phyloP scores from a whole-genome alignment of 2,329 filamentous ascomycete species.

The Drechslerella coelobrocha region DNA sequence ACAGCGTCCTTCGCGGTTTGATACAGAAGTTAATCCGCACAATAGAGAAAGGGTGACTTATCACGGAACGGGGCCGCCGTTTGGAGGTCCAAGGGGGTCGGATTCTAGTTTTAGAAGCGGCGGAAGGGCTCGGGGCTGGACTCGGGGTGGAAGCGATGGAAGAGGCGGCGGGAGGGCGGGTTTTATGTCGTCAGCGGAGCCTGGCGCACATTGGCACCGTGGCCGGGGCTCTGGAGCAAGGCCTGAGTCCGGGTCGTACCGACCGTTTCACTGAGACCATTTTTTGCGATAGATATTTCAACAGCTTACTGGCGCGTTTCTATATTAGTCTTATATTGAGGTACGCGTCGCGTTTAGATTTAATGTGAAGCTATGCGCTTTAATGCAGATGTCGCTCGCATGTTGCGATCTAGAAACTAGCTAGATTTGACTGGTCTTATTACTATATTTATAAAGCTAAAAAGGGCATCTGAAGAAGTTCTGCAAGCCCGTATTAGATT shows the following conservation, averaged over 20 bases:
- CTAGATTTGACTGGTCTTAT: too few species aligned
- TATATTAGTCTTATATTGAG: background rate
- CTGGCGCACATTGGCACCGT: background rate
- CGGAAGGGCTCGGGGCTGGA: background rate
- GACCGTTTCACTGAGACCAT: background rate
- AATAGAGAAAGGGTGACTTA: background rate
- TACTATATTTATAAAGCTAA: too few species aligned
- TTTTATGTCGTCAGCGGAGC: slow-evolving; percentile 5
- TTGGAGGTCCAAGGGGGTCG: background rate
- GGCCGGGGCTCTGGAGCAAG: slow-evolving; percentile 1
- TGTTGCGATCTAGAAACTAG: too few species aligned
- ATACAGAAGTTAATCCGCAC: background rate
- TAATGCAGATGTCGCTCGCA: too few species aligned
- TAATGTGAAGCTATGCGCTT: too few species aligned
- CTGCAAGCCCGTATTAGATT: too few species aligned
- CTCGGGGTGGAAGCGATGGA: background rate
- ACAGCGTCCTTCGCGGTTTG: background rate
- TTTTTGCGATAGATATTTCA: background rate
- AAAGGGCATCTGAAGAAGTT: too few species aligned
- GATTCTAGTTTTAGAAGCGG: slow-evolving; percentile 4
- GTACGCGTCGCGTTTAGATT: too few species aligned
- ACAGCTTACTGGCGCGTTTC: slow-evolving; percentile 1
- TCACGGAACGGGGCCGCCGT: background rate
- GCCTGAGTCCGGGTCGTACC: slow-evolving; percentile 15
- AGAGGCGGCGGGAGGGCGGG: background rate